Conservation (phyloP, 2,329 filamentous ascomycete species). For the Lecanoromycetidae sp. region DNA sequence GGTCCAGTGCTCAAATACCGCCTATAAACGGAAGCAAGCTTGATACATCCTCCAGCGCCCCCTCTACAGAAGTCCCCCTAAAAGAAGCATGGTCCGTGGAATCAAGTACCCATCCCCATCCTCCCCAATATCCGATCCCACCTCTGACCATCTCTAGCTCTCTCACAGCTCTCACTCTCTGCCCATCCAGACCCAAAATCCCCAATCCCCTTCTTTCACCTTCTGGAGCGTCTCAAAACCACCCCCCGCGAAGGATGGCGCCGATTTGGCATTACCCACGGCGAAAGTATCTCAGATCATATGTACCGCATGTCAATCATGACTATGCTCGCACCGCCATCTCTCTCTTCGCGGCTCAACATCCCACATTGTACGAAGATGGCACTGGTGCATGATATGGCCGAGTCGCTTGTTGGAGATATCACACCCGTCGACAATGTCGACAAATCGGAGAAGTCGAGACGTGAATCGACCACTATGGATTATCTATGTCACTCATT, state of each 20-base stretch:
- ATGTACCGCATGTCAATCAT: constrained; percentile 99
- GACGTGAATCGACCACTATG: constrained; percentile 81
- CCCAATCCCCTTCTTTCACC: constrained; percentile 84
- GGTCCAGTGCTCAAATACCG: too few species aligned
- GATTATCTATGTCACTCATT: constrained; percentile 67
- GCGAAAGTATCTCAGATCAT: constrained; percentile 92
- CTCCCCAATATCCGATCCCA: neutral
- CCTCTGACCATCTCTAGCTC: constrained; percentile 36
- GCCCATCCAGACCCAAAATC: constrained; percentile 48
- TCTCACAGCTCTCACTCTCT: constrained; percentile 48
- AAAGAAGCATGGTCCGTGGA: constrained; percentile 22
- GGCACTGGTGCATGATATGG: constrained; percentile 96
- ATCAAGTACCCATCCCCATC: constrained; percentile 12
- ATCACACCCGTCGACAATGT: constrained; percentile 89
- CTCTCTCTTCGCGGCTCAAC: constrained; percentile 60
- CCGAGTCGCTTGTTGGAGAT: constrained; percentile 85
- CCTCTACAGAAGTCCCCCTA: constrained; percentile 19
- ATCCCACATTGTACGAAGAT: constrained; percentile 80
- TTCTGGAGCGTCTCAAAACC: constrained; percentile 87
- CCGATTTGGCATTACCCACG: constrained; percentile 62
- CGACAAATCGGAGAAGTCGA: constrained; percentile 73
- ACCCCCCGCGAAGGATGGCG: constrained; percentile 94
- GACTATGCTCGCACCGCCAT: constrained; percentile 75
- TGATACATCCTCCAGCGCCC: neutral
- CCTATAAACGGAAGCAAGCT: neutral